Conservation (phyloP, 73 alveolate genomes). For the Tetrahymena elliotti region DNA sequence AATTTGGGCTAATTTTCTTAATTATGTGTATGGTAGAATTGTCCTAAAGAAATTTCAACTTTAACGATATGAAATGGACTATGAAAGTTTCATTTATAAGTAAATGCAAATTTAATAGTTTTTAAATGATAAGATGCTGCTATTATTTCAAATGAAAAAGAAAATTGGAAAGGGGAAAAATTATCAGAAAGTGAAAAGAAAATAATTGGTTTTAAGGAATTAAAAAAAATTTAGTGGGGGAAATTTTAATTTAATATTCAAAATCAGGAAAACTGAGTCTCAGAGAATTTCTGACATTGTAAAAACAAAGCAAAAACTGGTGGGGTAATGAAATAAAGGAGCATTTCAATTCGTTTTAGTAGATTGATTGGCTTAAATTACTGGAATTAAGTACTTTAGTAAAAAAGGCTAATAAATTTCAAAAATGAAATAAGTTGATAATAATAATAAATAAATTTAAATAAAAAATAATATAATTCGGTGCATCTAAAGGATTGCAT, state of each 20-base stretch:
- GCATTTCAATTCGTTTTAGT: neutral
- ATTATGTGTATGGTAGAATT: neutral
- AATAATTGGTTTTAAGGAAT: neutral
- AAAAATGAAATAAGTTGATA: neutral
- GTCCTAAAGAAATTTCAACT: neutral
- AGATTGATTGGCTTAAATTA: neutral
- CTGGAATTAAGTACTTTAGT: neutral
- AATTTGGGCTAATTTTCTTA: neutral
- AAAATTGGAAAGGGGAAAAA: neutral
- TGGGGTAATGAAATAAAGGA: neutral
- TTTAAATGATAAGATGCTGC: neutral
- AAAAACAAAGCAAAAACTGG: neutral
- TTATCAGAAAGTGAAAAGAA: neutral
- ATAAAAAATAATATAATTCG: neutral
- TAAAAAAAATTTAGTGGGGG: neutral
- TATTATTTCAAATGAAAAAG: neutral
- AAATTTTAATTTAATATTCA: neutral
- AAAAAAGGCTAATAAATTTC: neutral
- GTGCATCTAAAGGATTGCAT: neutral
- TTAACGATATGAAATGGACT: neutral
- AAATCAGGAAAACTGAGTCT: neutral
- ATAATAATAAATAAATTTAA: neutral
- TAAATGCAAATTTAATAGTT: neutral
- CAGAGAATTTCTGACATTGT: neutral
- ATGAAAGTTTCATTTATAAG: neutral